These are phyloP conservation scores for Daldinia concentrica DNA, from an alignment of 495 filamentous ascomycete species.

Conservation along the genomic window DNA sequence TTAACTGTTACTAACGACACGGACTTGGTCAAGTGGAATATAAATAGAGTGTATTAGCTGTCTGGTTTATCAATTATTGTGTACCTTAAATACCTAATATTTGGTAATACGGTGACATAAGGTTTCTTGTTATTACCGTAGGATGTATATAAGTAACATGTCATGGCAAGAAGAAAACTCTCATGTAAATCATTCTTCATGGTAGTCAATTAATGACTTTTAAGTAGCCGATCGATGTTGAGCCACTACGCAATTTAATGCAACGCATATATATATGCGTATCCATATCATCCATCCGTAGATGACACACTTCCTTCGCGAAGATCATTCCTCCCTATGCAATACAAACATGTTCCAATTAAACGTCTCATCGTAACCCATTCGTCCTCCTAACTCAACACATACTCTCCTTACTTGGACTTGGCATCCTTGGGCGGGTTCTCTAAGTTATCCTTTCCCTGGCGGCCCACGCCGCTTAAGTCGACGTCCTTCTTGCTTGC, in stretches of 20 bases:
- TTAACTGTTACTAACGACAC: too few relatives aligned
- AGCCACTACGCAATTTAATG: constrained; percentile 8
- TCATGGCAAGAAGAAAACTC: too few relatives aligned
- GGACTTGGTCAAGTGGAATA: too few relatives aligned
- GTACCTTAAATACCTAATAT: too few relatives aligned
- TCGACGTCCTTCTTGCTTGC: constrained; percentile 65
- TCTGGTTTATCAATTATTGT: too few relatives aligned
- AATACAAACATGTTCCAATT: background rate
- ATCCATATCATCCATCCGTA: constrained; percentile 10
- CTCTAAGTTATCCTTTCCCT: constrained; percentile 63
- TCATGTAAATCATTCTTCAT: background rate
- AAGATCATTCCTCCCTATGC: background rate
- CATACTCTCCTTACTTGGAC: constrained; percentile 35
- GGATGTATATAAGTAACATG: too few relatives aligned
- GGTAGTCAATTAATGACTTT: constrained; percentile 11
- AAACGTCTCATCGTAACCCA: background rate
- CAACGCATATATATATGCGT: background rate
- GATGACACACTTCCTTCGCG: background rate
- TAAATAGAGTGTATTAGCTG: too few relatives aligned
- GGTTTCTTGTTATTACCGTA: too few relatives aligned
- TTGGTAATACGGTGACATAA: too few relatives aligned
- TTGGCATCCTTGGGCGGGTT: constrained; percentile 63
- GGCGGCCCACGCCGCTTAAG: constrained; percentile 61
- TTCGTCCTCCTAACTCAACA: background rate
- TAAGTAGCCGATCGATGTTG: background rate